Percentiles rank a stretch among this genome's conserved stretches.
Evolutionary conservation across 2,329 filamentous ascomycete species (phyloP).

Genomic region (Orbilia oligospora): DNA sequence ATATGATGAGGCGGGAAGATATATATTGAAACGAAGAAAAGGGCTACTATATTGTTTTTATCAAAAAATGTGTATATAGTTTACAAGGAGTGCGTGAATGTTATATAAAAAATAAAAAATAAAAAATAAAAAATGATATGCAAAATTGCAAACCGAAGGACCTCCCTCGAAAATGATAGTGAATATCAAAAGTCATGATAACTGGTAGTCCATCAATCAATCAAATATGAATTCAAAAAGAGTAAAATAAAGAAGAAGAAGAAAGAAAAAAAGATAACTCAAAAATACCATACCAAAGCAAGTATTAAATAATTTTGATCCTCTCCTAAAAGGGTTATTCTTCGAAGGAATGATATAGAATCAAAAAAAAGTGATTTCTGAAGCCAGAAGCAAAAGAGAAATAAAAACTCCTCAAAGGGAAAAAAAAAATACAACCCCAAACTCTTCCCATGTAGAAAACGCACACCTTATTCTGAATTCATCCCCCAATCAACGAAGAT

Average conservation of each 20-base stretch:
- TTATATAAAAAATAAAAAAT: constrained; percentile 4
- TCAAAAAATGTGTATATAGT: not conserved
- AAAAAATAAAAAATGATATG: not conserved
- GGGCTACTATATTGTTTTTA: not conserved
- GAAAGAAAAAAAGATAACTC: not conserved
- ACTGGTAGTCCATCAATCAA: not conserved
- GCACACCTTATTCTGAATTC: too few relatives aligned
- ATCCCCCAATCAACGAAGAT: too few relatives aligned
- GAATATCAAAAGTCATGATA: constrained; percentile 4
- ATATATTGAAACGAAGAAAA: constrained; percentile 4
- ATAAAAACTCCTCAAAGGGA: not conserved
- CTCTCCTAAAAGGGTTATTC: constrained; percentile 4
- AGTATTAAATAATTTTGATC: constrained; percentile 16
- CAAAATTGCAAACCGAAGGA: not conserved
- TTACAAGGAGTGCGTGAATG: constrained; percentile 22
- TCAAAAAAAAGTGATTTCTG: not conserved
- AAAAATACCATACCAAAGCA: not conserved
- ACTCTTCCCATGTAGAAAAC: too few relatives aligned
- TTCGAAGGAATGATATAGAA: not conserved
- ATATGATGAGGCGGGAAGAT: not conserved
- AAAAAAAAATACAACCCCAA: not conserved
- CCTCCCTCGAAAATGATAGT: not conserved
- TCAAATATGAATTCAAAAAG: not conserved
- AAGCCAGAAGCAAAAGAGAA: not conserved
- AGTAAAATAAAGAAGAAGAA: not conserved